A percentile compares a stretch with the other conserved stretches of the same genome.
Conservation (phyloP, 352 stramenopile species). For the Globisporangium ultimum region DNA sequence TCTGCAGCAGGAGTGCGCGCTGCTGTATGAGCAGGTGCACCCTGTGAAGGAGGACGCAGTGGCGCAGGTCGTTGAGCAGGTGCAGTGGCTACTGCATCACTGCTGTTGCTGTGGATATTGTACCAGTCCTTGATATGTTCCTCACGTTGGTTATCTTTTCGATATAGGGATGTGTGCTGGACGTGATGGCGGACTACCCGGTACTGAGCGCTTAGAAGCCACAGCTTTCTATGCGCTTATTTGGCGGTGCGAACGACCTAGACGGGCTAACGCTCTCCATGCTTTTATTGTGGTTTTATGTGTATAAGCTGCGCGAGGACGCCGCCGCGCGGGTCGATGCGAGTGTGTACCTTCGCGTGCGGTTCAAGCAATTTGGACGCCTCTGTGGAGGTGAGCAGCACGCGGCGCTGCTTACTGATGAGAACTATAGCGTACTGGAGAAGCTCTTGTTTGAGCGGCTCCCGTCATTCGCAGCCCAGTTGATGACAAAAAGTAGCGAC, state of each 20-base stretch:
- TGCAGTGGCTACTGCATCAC: background rate
- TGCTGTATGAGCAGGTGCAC: slow-evolving; percentile 17
- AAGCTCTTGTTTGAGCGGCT: slow-evolving; percentile 45
- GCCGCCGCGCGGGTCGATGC: slow-evolving; percentile 22
- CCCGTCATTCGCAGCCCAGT: slow-evolving; percentile 16
- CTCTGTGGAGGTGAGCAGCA: background rate
- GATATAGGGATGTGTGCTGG: slow-evolving; percentile 48
- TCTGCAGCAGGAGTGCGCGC: slow-evolving; percentile 35
- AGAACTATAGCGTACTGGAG: slow-evolving; percentile 13
- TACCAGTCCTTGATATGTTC: no score
- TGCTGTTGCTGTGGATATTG: no score
- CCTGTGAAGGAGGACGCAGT: slow-evolving; percentile 7
- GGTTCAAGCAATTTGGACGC: slow-evolving; percentile 19
- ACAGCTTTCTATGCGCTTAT: background rate
- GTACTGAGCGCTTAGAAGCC: slow-evolving; percentile 12
- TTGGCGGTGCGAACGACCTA: background rate
- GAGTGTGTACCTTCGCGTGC: slow-evolving; percentile 23
- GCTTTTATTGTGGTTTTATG: background rate
- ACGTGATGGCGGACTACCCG: slow-evolving; percentile 51
- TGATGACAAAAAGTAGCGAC: slow-evolving; percentile 11
- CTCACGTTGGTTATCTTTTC: background rate
- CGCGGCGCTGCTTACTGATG: background rate
- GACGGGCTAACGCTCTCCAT: background rate
- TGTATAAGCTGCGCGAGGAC: slow-evolving; percentile 35
- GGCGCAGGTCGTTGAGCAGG: slow-evolving; percentile 23